These are phyloP conservation scores for Annulohypoxylon bovei DNA, from an alignment of 495 filamentous ascomycete genomes.

Conservation along the genomic window DNA sequence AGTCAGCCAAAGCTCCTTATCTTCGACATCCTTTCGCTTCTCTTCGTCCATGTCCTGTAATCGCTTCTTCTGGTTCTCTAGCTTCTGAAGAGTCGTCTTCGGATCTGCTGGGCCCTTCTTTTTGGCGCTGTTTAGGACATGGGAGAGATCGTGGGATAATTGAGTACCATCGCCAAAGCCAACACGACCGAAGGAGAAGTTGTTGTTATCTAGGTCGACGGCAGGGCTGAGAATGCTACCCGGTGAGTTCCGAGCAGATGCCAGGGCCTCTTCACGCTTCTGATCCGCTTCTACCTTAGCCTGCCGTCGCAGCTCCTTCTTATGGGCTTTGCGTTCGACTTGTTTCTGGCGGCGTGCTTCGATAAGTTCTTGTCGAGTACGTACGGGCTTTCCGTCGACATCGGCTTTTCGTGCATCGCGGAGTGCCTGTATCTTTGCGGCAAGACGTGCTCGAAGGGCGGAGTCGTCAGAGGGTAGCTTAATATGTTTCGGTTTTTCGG, in stretches of 20 bases:
- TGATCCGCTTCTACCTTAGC: constrained; percentile 79
- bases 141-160: constrained; percentile 71
- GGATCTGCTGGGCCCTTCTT: constrained; percentile 82
- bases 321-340: constrained; percentile 82
- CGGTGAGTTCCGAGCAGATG: constrained; percentile 67
- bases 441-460: constrained; percentile 76
- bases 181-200: constrained; percentile 85
- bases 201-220: constrained; percentile 68
- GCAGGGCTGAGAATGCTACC: constrained; percentile 70
- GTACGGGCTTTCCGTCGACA: constrained; percentile 80
- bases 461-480: constrained; percentile 70
- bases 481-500: constrained; percentile 64
- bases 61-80: constrained; percentile 76
- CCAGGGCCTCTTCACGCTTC: constrained; percentile 73
- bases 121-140: constrained; percentile 65
- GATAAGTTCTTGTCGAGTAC: constrained; percentile 87
- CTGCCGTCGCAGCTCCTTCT: constrained; percentile 79
- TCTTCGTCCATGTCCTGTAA: constrained; percentile 74
- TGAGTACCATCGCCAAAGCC: constrained; percentile 86
- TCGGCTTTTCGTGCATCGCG: constrained; percentile 85
- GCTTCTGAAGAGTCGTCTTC: constrained; percentile 73
- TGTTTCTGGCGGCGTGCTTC: constrained; percentile 89
- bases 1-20: constrained; percentile 94
- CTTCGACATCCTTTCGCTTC: constrained; percentile 84
- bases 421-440: constrained; percentile 81